Base-by-base conservation (phyloP, 1,139 yeast species). In the Candida sp. region DNA sequence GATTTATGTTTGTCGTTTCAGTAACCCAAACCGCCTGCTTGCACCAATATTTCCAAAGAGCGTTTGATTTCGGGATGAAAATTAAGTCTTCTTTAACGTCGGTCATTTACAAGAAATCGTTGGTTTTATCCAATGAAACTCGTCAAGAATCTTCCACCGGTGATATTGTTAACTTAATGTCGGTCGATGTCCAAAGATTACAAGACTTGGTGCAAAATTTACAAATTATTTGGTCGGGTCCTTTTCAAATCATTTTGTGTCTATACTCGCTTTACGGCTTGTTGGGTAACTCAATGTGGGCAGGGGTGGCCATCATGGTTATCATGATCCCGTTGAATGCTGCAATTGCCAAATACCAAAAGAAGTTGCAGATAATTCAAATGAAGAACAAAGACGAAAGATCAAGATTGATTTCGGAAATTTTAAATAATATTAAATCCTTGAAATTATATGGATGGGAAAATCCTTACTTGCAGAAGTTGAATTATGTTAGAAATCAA, bases 401-500 rank as follows among this genome's bases (percentile, higher is more conserved):
- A 56, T 65, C 75, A 9, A 62, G 90, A 63, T 65, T 75, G 41
- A 87, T 91, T 46, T 84, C 90, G 47, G 99, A 93, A 63, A 88
- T 93, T 43, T 75, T 93, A 60, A 87, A 89, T 62, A 90, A 90
- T 58, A 90, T 93, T 63, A 93, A 91, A 68, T 87, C 96, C 4
- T 76, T 93, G 63, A 93, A 93, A 64, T 74, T 93, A 41, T 93
- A 91, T 57, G 96, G 96, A 4, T 93, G 99, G 99, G 99, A 93
- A 67, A 66, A 65, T 27, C 97, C 98, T 6, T 93, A 89, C 61
- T 79, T 81, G 56, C 75, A 75, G 25, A 84, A 84, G 55, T 72
- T 93, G 45, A 81, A 79, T 55, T 70, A 81, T 54, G 96, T 91
- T 33, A 84, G 99, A 74, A 89, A 91, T 57, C 88, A 90, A 45